Evolutionary conservation across 805 yeast species (phyloP).

Genomic region (Clavispora carvajalis): DNA sequence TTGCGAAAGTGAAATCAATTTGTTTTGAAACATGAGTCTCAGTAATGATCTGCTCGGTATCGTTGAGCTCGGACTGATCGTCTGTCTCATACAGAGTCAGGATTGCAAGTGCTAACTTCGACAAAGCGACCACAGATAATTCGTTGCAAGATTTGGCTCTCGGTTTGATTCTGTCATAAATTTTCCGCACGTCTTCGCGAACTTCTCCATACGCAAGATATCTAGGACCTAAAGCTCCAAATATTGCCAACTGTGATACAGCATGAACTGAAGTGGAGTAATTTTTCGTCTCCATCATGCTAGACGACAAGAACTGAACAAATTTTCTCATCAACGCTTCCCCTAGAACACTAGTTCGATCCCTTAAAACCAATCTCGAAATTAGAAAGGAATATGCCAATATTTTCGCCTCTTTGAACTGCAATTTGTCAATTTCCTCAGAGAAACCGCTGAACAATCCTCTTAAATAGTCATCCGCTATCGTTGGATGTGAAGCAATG

Average conservation of each 20-base stretch:
- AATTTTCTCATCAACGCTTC: constrained; percentile 6
- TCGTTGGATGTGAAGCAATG: constrained; percentile 38
- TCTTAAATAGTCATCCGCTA: constrained; percentile 6
- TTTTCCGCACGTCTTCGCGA: constrained; percentile 13
- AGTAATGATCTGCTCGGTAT: constrained; percentile 43
- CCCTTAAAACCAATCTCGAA: constrained; percentile 40
- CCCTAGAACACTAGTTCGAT: constrained; percentile 13
- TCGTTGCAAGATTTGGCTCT: constrained; percentile 56
- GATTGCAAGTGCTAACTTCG: constrained; percentile 46
- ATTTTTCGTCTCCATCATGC: constrained; percentile 17
- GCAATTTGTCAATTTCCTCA: constrained; percentile 7
- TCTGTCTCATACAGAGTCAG: constrained; percentile 2
- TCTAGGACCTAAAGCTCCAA: constrained; percentile 42
- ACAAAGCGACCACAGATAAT: constrained; percentile 49
- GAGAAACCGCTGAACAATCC: constrained; percentile 1
- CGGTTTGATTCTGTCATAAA: constrained; percentile 23
- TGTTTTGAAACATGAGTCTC: constrained; percentile 64
- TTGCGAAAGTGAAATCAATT: constrained; percentile 66
- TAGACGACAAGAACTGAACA: constrained; percentile 9
- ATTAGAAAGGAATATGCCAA: constrained; percentile 40
- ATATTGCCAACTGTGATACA: constrained; percentile 40
- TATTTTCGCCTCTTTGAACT: constrained; percentile 16
- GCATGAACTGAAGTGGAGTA: constrained; percentile 31
- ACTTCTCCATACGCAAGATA: constrained; percentile 3
- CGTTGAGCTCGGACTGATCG: constrained; percentile 16